Conservation (phyloP, 2,329 filamentous ascomycete genomes). For the Colletotrichum limetticola region DNA sequence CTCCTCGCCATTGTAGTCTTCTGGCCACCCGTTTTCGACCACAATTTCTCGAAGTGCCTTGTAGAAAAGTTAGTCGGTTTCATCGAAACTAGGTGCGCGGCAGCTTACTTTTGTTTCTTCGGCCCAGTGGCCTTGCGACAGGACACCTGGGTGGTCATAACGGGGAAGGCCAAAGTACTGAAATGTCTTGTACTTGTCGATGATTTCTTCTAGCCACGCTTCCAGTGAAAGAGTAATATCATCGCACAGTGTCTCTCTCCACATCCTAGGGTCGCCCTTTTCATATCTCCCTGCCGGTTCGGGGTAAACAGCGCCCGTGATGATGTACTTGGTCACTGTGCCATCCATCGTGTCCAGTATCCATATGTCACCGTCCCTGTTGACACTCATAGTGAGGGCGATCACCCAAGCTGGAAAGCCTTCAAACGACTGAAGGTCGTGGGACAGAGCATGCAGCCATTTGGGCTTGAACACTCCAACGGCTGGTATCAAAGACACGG, state of each 20-base stretch:
- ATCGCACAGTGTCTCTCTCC: not conserved
- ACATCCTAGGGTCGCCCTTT: not conserved
- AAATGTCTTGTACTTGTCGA: not conserved
- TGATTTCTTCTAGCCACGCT: not conserved
- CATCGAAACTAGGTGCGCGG: too few species aligned
- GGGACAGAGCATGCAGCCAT: not conserved
- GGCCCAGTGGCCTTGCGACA: not conserved
- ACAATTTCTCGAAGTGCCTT: not conserved
- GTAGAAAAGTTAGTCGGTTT: not conserved
- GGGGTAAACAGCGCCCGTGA: constrained; percentile 7
- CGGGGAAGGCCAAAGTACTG: not conserved
- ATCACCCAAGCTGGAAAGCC: not conserved
- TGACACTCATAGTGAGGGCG: not conserved
- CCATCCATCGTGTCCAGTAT: constrained; percentile 14
- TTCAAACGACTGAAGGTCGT: not conserved
- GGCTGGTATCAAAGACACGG: not conserved
- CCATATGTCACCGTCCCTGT: constrained; percentile 14
- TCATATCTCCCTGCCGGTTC: not conserved
- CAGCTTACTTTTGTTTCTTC: not conserved
- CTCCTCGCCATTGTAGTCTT: not conserved
- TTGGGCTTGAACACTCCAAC: constrained; percentile 3
- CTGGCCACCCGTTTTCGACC: not conserved
- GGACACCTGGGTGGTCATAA: not conserved
- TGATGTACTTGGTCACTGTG: constrained; percentile 23
- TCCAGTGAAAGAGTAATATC: not conserved